A percentile compares a stretch with the other conserved stretches of the same genome.
These are phyloP conservation scores for Candida nanaspora DNA, from an alignment of 805 yeast genomes.

Conservation along the genomic window DNA sequence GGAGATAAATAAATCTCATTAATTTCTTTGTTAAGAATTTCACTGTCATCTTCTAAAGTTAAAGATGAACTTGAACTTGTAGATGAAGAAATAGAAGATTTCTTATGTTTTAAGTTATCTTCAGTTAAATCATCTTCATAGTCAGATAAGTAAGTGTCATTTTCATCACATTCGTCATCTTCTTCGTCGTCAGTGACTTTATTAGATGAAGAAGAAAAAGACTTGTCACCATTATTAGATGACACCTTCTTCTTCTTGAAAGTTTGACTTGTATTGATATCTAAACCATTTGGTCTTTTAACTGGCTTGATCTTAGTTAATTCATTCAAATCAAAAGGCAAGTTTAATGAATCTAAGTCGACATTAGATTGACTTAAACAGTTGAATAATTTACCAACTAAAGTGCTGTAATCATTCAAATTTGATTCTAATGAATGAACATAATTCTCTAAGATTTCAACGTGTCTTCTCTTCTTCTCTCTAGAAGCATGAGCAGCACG, in stretches of 20 bases:
- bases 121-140: slow-evolving; percentile 9
- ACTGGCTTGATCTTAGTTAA: slow-evolving; percentile 9
- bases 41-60: background rate
- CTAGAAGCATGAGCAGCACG: slow-evolving; percentile 97
- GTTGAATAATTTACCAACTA: slow-evolving; percentile 8
- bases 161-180: slow-evolving; percentile 13
- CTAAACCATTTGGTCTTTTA: slow-evolving; percentile 20
- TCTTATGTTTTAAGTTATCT: background rate
- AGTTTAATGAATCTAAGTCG: slow-evolving; percentile 10
- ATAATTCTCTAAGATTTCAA: slow-evolving; percentile 71
- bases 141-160: slow-evolving; percentile 9
- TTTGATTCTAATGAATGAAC: slow-evolving; percentile 34
- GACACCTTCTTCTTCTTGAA: slow-evolving; percentile 11
- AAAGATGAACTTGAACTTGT: background rate
- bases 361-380: slow-evolving; percentile 12
- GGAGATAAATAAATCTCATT: slow-evolving; percentile 17
- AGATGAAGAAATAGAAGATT: background rate
- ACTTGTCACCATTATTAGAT: background rate
- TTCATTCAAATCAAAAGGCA: background rate
- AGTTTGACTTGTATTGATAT: slow-evolving; percentile 11
- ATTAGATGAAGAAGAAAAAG: too few species aligned
- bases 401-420: slow-evolving; percentile 4
- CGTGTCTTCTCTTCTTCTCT: slow-evolving; percentile 90
- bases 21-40: background rate
- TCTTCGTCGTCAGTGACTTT: slow-evolving; percentile 9